Evolutionary conservation across 805 yeast genomes (phyloP).

Genomic region (Saturnispora besseyi): DNA sequence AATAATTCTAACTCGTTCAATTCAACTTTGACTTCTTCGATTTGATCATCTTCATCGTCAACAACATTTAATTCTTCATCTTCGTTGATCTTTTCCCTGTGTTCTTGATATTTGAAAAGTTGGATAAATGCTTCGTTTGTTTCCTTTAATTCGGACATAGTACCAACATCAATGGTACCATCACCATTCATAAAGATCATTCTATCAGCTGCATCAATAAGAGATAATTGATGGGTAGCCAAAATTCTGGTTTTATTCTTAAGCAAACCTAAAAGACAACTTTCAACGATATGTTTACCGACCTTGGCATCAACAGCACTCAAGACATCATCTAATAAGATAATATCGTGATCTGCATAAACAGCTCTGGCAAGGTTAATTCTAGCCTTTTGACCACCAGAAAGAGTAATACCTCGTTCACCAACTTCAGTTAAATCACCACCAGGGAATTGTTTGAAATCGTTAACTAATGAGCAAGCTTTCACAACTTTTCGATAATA

Average conservation of each 20-base stretch:
- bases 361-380: slow-evolving; percentile 62
- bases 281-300: slow-evolving; percentile 43
- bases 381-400: slow-evolving; percentile 89
- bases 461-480: slow-evolving; percentile 61
- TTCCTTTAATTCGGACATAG: slow-evolving; percentile 41
- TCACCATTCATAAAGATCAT: slow-evolving; percentile 62
- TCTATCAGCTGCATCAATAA: slow-evolving; percentile 61
- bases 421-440: slow-evolving; percentile 79
- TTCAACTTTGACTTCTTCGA: slow-evolving; percentile 2
- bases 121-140: slow-evolving; percentile 30
- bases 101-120: slow-evolving; percentile 32
- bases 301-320: slow-evolving; percentile 72
- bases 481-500: slow-evolving; percentile 46
- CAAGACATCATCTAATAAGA: slow-evolving; percentile 54
- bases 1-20: slow-evolving; percentile 12
- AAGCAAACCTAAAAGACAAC: slow-evolving; percentile 56
- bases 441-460: slow-evolving; percentile 56
- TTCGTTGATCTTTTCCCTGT: slow-evolving; percentile 16
- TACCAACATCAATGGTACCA: slow-evolving; percentile 52
- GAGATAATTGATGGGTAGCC: slow-evolving; percentile 77
- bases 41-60: slow-evolving; percentile 14
- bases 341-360: slow-evolving; percentile 49
- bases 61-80: slow-evolving; percentile 16
- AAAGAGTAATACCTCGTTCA: slow-evolving; percentile 74
- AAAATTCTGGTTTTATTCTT: slow-evolving; percentile 55